phyloP scores from a whole-genome alignment of 2,329 filamentous ascomycete species.

The Tympanopsis confertula region DNA sequence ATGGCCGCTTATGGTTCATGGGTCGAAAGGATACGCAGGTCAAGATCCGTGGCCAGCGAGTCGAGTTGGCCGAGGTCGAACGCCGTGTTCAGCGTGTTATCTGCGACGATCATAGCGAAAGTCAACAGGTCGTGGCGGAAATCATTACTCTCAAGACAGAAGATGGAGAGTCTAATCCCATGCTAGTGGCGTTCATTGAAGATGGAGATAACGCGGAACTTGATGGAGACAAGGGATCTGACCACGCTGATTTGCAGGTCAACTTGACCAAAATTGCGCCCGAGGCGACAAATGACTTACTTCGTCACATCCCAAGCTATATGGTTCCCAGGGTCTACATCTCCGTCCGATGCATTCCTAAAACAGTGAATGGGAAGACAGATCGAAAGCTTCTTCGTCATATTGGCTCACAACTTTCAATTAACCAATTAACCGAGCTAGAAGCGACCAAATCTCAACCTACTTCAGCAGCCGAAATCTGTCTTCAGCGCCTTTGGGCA shows the following conservation, averaged over 20 bases:
- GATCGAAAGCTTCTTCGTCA: no score
- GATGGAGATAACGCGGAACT: no score
- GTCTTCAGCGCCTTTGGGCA: neutral
- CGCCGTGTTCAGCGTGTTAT: neutral
- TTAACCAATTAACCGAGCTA: no score
- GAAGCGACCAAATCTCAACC: no score
- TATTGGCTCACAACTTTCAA: no score
- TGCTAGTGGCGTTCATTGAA: neutral
- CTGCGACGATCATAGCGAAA: neutral
- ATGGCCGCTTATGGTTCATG: conserved; percentile 16
- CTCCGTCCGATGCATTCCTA: neutral
- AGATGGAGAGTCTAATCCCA: neutral
- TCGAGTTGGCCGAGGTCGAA: conserved; percentile 31
- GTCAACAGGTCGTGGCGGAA: neutral
- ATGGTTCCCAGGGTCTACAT: neutral
- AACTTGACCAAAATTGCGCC: neutral
- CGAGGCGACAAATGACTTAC: neutral
- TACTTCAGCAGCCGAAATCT: no score
- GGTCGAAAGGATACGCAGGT: conserved; percentile 34
- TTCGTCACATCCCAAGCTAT: neutral
- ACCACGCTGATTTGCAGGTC: neutral
- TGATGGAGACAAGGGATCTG: no score
- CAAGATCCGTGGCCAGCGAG: conserved; percentile 33
- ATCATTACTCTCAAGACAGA: neutral
- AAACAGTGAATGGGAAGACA: neutral